phyloP scores from a whole-genome alignment of 805 yeast species.

The Monosporozyma solicola region DNA sequence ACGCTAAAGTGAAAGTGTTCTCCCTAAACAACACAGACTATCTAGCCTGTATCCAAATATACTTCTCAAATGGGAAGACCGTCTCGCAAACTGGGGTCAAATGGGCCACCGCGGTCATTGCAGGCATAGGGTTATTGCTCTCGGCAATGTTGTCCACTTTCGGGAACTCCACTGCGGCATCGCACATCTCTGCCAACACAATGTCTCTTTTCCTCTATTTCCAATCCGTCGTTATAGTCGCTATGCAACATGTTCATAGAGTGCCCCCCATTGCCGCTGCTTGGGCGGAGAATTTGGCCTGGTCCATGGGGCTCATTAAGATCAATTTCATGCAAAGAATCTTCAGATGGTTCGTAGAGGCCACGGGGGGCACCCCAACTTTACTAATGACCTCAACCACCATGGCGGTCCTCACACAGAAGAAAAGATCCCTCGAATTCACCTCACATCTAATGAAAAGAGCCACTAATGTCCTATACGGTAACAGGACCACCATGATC shows the following conservation, averaged over 20 bases:
- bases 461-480: slow-evolving; percentile 34
- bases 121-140: slow-evolving; percentile 73
- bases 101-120: slow-evolving; percentile 91
- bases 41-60: slow-evolving; percentile 69
- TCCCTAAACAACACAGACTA: slow-evolving; percentile 33
- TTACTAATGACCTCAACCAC: slow-evolving; percentile 55
- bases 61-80: slow-evolving; percentile 69
- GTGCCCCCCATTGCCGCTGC: slow-evolving; percentile 90
- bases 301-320: slow-evolving; percentile 91
- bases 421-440: slow-evolving; percentile 26
- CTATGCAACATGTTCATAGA: slow-evolving; percentile 77
- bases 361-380: slow-evolving; percentile 85
- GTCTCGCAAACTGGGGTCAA: slow-evolving; percentile 75
- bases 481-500: slow-evolving; percentile 53
- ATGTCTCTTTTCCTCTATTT: slow-evolving; percentile 78
- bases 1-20: slow-evolving; percentile 45
- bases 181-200: slow-evolving; percentile 85
- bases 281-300: slow-evolving; percentile 87
- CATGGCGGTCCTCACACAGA: slow-evolving; percentile 63
- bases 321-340: slow-evolving; percentile 75
- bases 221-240: slow-evolving; percentile 77
- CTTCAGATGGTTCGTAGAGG: slow-evolving; percentile 75
- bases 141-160: slow-evolving; percentile 77
- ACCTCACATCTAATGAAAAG: slow-evolving; percentile 29
- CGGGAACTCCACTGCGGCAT: slow-evolving; percentile 86